Evolutionary conservation across 2,329 filamentous ascomycete genomes (phyloP).

Genomic region (Aspergillus sp.): DNA sequence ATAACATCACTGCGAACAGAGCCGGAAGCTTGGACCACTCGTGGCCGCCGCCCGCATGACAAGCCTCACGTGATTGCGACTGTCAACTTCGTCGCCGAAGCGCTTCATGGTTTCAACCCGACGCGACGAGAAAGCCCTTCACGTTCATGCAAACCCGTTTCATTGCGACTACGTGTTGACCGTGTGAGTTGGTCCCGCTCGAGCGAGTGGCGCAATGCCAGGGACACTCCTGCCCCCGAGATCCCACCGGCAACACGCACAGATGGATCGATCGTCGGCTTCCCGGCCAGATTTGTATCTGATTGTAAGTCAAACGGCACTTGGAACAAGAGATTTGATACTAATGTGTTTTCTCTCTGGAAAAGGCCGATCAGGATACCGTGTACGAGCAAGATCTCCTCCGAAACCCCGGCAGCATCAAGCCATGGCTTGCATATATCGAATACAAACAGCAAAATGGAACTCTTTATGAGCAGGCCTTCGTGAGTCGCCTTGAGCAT

Average conservation of each 20-base stretch:
- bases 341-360: constrained; percentile 39
- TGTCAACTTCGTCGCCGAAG: constrained; percentile 34
- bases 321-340: constrained; percentile 29
- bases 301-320: constrained; percentile 43
- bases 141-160: constrained; percentile 32
- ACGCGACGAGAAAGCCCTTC: constrained; percentile 34
- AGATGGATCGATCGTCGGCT: constrained; percentile 48
- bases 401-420: constrained; percentile 81
- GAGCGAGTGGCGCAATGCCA: constrained; percentile 53
- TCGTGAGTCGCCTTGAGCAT: constrained; percentile 50
- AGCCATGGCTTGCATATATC: constrained; percentile 94
- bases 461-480: constrained; percentile 81
- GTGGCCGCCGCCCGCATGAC: constrained; percentile 24
- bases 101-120: constrained; percentile 22
- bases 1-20: constrained; percentile 34
- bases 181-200: constrained; percentile 41
- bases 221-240: constrained; percentile 54
- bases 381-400: constrained; percentile 96
- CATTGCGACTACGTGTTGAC: constrained; percentile 33
- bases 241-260: constrained; percentile 48
- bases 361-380: constrained; percentile 81
- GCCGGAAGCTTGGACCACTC: constrained; percentile 28
- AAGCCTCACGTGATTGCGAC: constrained; percentile 31
- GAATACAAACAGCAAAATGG: constrained; percentile 89
- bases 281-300: constrained; percentile 51